Base-by-base conservation (phyloP, 2,329 filamentous ascomycete genomes). In the Calonectria hawksworthii region DNA sequence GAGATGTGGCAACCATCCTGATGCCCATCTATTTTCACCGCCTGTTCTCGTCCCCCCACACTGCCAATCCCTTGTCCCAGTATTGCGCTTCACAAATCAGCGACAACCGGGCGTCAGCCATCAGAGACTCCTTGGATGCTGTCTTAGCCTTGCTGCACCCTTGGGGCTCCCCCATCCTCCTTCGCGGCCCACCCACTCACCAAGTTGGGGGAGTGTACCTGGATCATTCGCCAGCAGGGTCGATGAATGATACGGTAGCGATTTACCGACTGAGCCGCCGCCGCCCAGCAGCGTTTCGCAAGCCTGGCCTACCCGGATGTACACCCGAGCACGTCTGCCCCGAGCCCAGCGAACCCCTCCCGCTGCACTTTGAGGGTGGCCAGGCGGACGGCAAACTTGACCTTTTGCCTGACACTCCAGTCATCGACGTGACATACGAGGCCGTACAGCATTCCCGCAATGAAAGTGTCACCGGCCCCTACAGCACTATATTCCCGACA, bases 381-480 rank as follows among this genome's bases (percentile, higher is more conserved):
- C 81, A 95, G 83, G 73, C 89, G 87, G 77, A 93, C 93, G 61
- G 93, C 92, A 84, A 94, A 93, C 38, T 81, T 83, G 74, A 94
- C 82, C 79, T 88, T 90, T 72, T 84, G 82, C 66, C 84, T 78
- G 61, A 88, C 80, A 78, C 85, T 82, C 90, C 90, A 93, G 76
- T 89, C 85, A 11, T 83, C 80, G 54, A 80, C 78, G 76, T 88
- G 88, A 80, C 87, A 90, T 72, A 89, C 84, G 75, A 94, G 83
- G 44, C 87, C 89, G 84, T 92, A 94, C 64, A 95, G 85, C 83
- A 94, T 91, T 74, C 93, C 93, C 41, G 93, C 94, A 76, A 94
- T 91, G 80, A 95, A 95, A 0, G 94, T 95, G 81, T 95, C 94
- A 77, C 94, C 94, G 54, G 94, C 94, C 70, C 94, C 94, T 75